Percentiles rank a stretch among this genome's conserved stretches.
Conservation (phyloP, 2,329 filamentous ascomycete species). For the Plectosphaerella cucumerina region DNA sequence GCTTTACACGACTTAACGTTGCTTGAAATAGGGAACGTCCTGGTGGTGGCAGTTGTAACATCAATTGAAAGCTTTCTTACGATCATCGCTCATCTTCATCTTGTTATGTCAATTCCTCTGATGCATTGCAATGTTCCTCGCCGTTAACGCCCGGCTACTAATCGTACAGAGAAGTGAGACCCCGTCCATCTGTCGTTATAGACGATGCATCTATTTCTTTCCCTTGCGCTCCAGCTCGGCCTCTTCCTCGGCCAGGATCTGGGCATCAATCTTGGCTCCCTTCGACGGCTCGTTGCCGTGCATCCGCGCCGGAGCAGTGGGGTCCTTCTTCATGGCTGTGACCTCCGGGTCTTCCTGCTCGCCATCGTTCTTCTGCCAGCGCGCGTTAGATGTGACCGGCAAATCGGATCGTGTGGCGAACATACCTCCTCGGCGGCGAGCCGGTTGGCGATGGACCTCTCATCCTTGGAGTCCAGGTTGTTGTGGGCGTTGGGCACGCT, state of each 20-base stretch:
- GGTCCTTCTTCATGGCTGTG: constrained; percentile 49
- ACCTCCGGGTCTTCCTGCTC: constrained; percentile 34
- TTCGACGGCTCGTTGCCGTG: constrained; percentile 72
- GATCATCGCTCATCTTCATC: too few species aligned
- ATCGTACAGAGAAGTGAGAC: too few species aligned
- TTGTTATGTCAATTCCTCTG: too few species aligned
- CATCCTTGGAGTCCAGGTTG: constrained; percentile 68
- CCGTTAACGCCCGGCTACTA: too few species aligned
- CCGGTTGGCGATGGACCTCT: constrained; percentile 68
- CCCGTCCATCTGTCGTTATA: too few species aligned
- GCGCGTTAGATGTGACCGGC: neutral
- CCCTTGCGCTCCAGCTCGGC: constrained; percentile 60
- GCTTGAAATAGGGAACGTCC: too few species aligned
- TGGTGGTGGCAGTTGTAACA: too few species aligned
- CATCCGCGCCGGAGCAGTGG: constrained; percentile 53
- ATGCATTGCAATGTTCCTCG: too few species aligned
- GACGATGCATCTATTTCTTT: constrained; percentile 24
- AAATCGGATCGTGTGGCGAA: neutral
- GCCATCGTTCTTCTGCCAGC: constrained; percentile 6
- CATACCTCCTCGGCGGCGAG: constrained; percentile 58
- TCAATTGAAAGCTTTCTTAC: too few species aligned
- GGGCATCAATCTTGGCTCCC: constrained; percentile 68
- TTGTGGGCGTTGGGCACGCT: constrained; percentile 60
- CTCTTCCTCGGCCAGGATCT: constrained; percentile 66
- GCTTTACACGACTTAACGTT: too few species aligned